Conservation (phyloP, 2,329 filamentous ascomycete genomes). For the Aspergillus ustus region DNA sequence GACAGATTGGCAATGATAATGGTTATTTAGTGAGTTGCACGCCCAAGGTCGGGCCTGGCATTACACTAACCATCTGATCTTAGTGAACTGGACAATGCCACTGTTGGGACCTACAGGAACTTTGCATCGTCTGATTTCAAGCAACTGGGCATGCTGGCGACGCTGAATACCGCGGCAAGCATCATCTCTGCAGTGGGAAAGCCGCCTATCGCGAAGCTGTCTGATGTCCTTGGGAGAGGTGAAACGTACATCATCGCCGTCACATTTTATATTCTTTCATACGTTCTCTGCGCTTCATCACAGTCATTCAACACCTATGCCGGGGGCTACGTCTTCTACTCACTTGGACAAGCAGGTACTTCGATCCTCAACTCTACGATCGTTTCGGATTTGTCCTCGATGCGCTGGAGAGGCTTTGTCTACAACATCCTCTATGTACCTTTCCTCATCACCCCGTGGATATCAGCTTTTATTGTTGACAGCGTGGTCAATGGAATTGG, state of each 20-base stretch:
- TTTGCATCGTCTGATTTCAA: conserved; percentile 49
- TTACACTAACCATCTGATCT: neutral
- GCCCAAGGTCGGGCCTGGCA: neutral
- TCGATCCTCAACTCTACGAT: conserved; percentile 49
- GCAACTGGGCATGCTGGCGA: conserved; percentile 40
- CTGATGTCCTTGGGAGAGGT: conserved; percentile 48
- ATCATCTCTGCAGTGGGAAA: conserved; percentile 48
- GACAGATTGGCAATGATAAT: conserved; percentile 36
- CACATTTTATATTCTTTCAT: conserved; percentile 42
- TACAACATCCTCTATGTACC: conserved; percentile 46
- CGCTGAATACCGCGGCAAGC: conserved; percentile 42
- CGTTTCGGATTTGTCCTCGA: conserved; percentile 48
- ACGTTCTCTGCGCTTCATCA: conserved; percentile 45
- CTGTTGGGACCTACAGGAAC: conserved; percentile 45
- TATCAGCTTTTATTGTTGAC: conserved; percentile 48
- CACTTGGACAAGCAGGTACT: conserved; percentile 45
- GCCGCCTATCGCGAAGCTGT: conserved; percentile 49
- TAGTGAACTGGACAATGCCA: conserved; percentile 45
- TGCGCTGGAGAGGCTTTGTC: conserved; percentile 47
- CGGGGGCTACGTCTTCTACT: conserved; percentile 43
- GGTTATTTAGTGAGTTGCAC: conserved; percentile 33
- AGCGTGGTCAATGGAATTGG: conserved; percentile 46
- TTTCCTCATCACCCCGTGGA: conserved; percentile 48
- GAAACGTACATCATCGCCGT: conserved; percentile 44
- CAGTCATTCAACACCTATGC: conserved; percentile 43